Conservation (phyloP, 73 alveolate species). For the Tetrahymena malaccensis region DNA sequence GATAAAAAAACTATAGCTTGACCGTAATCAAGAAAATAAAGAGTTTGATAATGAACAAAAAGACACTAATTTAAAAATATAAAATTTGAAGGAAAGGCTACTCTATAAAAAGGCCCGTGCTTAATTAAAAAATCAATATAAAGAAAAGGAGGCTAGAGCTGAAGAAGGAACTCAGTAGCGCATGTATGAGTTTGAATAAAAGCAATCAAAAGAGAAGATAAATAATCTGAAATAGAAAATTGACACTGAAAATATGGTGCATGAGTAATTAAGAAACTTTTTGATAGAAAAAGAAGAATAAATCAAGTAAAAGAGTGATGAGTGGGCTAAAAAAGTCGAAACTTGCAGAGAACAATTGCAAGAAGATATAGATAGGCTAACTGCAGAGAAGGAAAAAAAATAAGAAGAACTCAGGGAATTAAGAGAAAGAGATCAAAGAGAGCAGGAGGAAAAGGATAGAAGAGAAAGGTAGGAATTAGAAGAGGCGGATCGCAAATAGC, state of each 20-base stretch:
- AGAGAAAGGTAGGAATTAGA: constrained; percentile 34
- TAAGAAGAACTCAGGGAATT: constrained; percentile 11
- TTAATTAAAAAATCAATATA: constrained; percentile 20
- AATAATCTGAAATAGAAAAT: neutral
- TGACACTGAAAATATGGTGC: constrained; percentile 27
- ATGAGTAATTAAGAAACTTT: constrained; percentile 25
- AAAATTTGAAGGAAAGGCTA: constrained; percentile 31
- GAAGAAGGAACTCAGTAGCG: constrained; percentile 25
- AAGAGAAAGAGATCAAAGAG: constrained; percentile 20
- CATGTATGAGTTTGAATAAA: constrained; percentile 19
- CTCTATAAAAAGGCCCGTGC: constrained; percentile 35
- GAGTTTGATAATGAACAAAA: constrained; percentile 12
- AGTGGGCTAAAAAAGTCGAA: constrained; percentile 15
- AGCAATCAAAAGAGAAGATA: constrained; percentile 15
- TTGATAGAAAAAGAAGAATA: constrained; percentile 35
- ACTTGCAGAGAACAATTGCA: constrained; percentile 9
- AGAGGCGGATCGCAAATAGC: constrained; percentile 11
- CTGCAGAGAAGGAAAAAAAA: neutral
- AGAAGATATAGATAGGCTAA: constrained; percentile 20
- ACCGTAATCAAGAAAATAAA: constrained; percentile 10
- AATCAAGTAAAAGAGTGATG: constrained; percentile 17
- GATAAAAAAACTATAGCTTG: constrained; percentile 26
- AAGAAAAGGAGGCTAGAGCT: constrained; percentile 29
- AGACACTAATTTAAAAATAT: constrained; percentile 17
- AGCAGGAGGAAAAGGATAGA: constrained; percentile 23